Conservation (phyloP, 2,329 filamentous ascomycete genomes). For the Trichoderma sp. region DNA sequence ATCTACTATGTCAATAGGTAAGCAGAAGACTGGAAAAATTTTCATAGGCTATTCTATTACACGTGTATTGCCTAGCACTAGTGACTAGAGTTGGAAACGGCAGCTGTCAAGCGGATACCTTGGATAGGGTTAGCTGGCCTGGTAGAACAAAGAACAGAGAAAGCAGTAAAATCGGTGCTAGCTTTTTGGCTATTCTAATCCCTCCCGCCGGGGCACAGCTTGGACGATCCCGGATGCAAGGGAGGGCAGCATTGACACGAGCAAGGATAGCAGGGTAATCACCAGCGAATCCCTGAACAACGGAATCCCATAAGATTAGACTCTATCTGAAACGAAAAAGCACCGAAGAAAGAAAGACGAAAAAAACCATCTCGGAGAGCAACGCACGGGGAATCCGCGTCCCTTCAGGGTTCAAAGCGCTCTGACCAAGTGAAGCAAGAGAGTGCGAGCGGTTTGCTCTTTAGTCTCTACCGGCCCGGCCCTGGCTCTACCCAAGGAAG, state of each 20-base stretch:
- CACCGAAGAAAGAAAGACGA: conserved; percentile 20
- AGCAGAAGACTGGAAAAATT: neutral
- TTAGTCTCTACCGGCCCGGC: conserved; percentile 16
- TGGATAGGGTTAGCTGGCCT: neutral
- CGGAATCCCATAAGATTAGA: conserved; percentile 14
- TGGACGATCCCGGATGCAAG: conserved; percentile 17
- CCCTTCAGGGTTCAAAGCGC: neutral
- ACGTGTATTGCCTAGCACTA: neutral
- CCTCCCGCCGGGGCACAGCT: conserved; percentile 16
- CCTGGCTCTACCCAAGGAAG: conserved; percentile 1
- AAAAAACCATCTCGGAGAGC: neutral
- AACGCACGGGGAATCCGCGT: neutral
- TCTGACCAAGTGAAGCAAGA: neutral
- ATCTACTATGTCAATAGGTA: neutral
- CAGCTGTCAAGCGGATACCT: conserved; percentile 13
- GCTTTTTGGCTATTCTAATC: neutral
- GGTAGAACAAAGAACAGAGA: too few species aligned
- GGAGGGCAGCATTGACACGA: neutral
- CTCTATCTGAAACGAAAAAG: conserved; percentile 24
- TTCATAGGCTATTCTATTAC: neutral
- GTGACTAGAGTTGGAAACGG: neutral
- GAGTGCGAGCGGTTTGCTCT: neutral
- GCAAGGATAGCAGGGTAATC: neutral
- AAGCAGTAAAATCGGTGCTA: neutral
- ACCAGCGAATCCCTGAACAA: neutral